Evolutionary conservation across 2,329 filamentous ascomycete species (phyloP).

Genomic region (Penicillium sp.): DNA sequence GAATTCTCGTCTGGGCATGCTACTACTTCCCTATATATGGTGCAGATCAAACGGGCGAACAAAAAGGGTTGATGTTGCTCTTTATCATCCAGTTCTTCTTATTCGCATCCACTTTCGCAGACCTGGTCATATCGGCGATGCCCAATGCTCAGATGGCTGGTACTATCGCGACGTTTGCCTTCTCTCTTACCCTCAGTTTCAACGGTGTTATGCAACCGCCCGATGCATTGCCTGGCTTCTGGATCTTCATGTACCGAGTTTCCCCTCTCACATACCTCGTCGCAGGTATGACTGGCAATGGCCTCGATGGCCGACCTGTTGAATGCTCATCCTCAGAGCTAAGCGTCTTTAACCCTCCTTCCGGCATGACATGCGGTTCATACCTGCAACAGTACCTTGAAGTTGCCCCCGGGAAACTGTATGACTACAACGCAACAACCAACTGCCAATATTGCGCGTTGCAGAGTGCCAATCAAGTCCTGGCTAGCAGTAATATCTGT

Average conservation of each 20-base stretch:
- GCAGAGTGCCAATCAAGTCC: slow-evolving; percentile 38
- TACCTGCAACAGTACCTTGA: slow-evolving; percentile 56
- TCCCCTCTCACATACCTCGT: slow-evolving; percentile 63
- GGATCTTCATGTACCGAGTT: slow-evolving; percentile 72
- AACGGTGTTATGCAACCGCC: slow-evolving; percentile 58
- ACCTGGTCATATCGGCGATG: slow-evolving; percentile 68
- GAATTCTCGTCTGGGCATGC: slow-evolving; percentile 55
- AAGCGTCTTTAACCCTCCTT: slow-evolving; percentile 56
- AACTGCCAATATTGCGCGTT: slow-evolving; percentile 51
- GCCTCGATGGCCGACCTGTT: slow-evolving; percentile 7
- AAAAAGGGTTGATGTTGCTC: slow-evolving; percentile 61
- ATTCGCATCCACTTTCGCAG: slow-evolving; percentile 68
- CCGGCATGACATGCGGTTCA: slow-evolving; percentile 54
- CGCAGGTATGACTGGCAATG: slow-evolving; percentile 28
- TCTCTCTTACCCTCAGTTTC: slow-evolving; percentile 59
- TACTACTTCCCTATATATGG: slow-evolving; percentile 49
- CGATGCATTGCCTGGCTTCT: slow-evolving; percentile 62
- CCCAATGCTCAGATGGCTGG: slow-evolving; percentile 66
- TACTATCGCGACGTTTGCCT: slow-evolving; percentile 58
- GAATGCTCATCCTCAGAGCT: slow-evolving; percentile 6
- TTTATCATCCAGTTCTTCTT: slow-evolving; percentile 64
- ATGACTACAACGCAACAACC: slow-evolving; percentile 45
- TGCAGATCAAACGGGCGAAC: slow-evolving; percentile 6
- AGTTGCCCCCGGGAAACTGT: slow-evolving; percentile 42
- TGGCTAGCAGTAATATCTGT: slow-evolving; percentile 42